Conservation (phyloP, 2,329 filamentous ascomycete species). For the Aspergillus aculeatus region DNA sequence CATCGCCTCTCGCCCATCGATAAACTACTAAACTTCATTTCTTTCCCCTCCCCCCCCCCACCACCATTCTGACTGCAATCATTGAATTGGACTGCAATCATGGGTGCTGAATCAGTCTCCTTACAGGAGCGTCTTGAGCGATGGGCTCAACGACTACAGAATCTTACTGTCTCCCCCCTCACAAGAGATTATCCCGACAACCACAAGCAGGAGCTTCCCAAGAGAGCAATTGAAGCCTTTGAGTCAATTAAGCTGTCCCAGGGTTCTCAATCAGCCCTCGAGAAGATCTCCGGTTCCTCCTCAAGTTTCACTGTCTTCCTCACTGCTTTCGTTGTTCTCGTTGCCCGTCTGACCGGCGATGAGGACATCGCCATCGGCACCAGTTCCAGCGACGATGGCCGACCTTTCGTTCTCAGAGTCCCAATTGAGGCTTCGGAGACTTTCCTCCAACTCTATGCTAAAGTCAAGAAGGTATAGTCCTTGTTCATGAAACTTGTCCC, state of each 20-base stretch:
- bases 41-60: background rate
- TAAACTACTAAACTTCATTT: background rate
- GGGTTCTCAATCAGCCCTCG: conserved; percentile 37
- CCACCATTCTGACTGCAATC: conserved; percentile 10
- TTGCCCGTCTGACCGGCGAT: conserved; percentile 48
- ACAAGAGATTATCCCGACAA: conserved; percentile 46
- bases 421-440: conserved; percentile 42
- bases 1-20: background rate
- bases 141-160: conserved; percentile 44
- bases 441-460: conserved; percentile 42
- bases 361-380: conserved; percentile 51
- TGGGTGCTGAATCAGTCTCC: conserved; percentile 34
- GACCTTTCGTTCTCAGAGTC: conserved; percentile 47
- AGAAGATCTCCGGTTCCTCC: conserved; percentile 37
- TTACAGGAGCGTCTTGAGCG: conserved; percentile 41
- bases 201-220: conserved; percentile 36
- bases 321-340: conserved; percentile 45
- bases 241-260: conserved; percentile 41
- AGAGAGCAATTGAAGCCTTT: conserved; percentile 44
- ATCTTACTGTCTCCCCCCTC: conserved; percentile 45
- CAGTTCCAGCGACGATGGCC: conserved; percentile 43
- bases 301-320: conserved; percentile 44
- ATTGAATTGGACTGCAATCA: conserved; percentile 25
- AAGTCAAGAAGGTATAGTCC: conserved; percentile 39
- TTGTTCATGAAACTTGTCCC: background rate